Evolutionary conservation across 495 filamentous ascomycete genomes (phyloP), one percentile per base, ranked within the genome.

Genomic region (Usnea hakonensis): DNA sequence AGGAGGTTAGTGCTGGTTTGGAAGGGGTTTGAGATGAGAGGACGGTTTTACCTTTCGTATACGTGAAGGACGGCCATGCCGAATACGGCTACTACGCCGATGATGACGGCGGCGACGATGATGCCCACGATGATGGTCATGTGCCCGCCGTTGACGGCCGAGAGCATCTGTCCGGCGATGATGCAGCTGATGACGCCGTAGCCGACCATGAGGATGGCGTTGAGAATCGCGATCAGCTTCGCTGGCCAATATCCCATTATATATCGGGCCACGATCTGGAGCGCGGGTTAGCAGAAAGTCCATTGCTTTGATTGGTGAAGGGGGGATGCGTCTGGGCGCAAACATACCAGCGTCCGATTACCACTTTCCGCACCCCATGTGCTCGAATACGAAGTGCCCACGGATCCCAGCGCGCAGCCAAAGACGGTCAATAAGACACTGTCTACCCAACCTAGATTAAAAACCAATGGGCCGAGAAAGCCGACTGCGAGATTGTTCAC

Each of bases 191-290:
- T 80, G 73, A 89, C 81, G 53, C 80, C 77, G 62, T 89, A 91
- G 1, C 65, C 88, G 35, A 90, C 63, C 68, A 88, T 80, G 32
- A 88, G 80, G 55, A 90, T 80, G 14, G 90, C 75, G 61, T 90
- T 90, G 26, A 92, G 71, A 0, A 85, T 32, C 35, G 81, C 82
- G 60, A 86, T 83, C 10, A 90, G 64, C 72, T 88, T 90, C 55
- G 81, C 81, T 2, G 89, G 88, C 74, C 85, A 90, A 73, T 87
- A 91, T 8, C 89, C 89, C 85, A 90, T 90, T 53, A 84, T 81
- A 69, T 85, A 90, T 11, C 88, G 81, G 11, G 83, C 75, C 28
- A 52, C 48, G 21, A 52, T 52, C 48, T 52, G n/a, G 14, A 32
- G 14, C 5, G 48, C 48, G 0, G 1, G 8, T 52, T 8, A 52